Base-by-base conservation (phyloP, 2,329 filamentous ascomycete genomes). In the Drechmeria coniospora region DNA sequence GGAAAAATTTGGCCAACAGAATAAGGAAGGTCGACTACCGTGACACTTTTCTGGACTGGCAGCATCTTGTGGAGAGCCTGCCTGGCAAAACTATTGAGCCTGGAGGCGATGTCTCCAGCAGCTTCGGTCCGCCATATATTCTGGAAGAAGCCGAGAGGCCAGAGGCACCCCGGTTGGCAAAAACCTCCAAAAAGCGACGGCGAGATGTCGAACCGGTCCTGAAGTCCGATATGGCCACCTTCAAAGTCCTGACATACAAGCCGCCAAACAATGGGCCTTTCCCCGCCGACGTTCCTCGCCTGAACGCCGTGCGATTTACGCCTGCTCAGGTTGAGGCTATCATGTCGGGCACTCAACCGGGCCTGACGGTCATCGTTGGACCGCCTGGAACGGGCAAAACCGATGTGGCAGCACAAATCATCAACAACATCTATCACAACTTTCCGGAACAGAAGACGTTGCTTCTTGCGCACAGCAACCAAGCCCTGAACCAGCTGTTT, bases 351-450 rank as follows among this genome's bases (percentile, higher is more conserved):
- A 86, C 82, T 6, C 92, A 98, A 44, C 87, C 90, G 20, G 90
- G 92, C 13, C 64, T 98, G 28, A 94, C 87, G 1, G 71, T 98
- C 26, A 79, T 98, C 40, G 82, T 98, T 36, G 90, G 90, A 1
- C 90, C 90, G 29, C 90, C 90, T 6, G 90, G 90, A 30, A 98
- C 90, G 6, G 90, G 92, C 36, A 98, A 98, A 61, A 98, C 90
- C n/a, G 90, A 98, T 53, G 90, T 98, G 29, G 86, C 84, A 26
- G 94, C 87, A 4, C 90, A 98, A 52, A 92, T 95, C 49, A 98
- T 98, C 56, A 94, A 82, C 59, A 94, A 95, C 51, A 79, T 98
- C 41, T 98, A 98, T 48, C 87, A 95, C 60, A 93, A 95, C 54
- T 98, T 94, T 49, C 86, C 90, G 6, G 65, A 77, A 37, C 84